phyloP scores from a whole-genome alignment of 2,329 filamentous ascomycete genomes.

The Aspergillus brunneoviolaceus region DNA sequence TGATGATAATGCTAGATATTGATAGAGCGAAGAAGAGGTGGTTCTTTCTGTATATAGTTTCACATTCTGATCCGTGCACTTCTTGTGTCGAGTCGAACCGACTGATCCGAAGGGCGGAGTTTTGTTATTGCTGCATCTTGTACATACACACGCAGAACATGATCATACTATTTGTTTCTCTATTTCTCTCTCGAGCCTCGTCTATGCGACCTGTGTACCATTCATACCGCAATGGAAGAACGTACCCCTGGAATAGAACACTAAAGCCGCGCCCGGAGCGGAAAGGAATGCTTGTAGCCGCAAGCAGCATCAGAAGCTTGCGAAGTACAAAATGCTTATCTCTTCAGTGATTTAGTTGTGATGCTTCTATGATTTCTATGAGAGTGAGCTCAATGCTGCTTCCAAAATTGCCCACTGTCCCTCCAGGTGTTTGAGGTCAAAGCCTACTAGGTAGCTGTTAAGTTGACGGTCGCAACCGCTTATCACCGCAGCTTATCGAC shows the following conservation, averaged over 20 bases:
- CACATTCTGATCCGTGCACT: not conserved
- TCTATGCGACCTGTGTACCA: not conserved
- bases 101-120: not conserved
- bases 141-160: constrained; percentile 2
- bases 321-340: not conserved
- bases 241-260: not conserved
- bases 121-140: not conserved
- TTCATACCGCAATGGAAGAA: not conserved
- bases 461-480: not conserved
- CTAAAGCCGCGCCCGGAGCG: not conserved
- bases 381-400: not conserved
- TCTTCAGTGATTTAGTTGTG: too few species aligned
- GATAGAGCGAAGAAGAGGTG: constrained; percentile 6
- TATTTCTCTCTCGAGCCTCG: not conserved
- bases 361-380: not conserved
- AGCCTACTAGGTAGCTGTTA: not conserved
- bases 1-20: constrained; percentile 1
- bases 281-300: constrained; percentile 3
- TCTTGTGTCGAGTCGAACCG: not conserved
- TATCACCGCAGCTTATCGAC: constrained; percentile 2
- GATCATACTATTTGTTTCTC: not conserved
- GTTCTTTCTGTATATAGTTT: constrained; percentile 4
- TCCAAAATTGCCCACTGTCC: too few species aligned
- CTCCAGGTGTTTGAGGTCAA: not conserved
- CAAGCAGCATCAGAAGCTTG: not conserved